A percentile compares a stretch with the other conserved stretches of the same genome.
Conservation (phyloP, 1,139 yeast genomes). For the Candida gigantensis region DNA sequence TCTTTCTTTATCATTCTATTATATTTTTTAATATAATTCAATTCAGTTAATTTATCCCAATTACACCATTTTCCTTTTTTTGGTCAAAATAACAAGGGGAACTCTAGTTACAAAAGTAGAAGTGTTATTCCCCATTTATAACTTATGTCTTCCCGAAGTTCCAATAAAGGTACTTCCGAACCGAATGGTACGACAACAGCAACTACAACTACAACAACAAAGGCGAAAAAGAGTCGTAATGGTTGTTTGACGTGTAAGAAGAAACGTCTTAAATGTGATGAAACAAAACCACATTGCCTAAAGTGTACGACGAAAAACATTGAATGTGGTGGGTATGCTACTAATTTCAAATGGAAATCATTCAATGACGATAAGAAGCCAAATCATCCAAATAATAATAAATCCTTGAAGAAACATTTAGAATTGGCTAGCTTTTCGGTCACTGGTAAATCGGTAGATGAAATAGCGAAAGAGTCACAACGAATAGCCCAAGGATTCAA, state of each 20-base stretch:
- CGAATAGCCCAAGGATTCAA: slow-evolving; percentile 51
- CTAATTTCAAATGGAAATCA: slow-evolving; percentile 63
- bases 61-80: no score
- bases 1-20: no score
- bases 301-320: slow-evolving; percentile 78
- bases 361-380: slow-evolving; percentile 30
- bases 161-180: no score
- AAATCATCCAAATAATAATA: slow-evolving; percentile 1
- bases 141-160: no score
- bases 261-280: slow-evolving; percentile 91
- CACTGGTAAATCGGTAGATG: slow-evolving; percentile 52
- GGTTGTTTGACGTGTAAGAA: slow-evolving; percentile 90
- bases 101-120: no score
- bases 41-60: no score
- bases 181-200: neutral
- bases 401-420: slow-evolving; percentile 38
- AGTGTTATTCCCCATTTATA: no score
- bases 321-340: slow-evolving; percentile 72
- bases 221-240: slow-evolving; percentile 55
- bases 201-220: neutral
- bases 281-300: slow-evolving; percentile 72
- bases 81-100: no score
- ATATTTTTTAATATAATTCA: no score
- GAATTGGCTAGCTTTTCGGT: slow-evolving; percentile 56
- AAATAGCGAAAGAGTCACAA: slow-evolving; percentile 50